Evolutionary conservation across 805 yeast genomes (phyloP), one percentile per base, ranked within the genome.

Genomic region (Nakazawaea ernobii): DNA sequence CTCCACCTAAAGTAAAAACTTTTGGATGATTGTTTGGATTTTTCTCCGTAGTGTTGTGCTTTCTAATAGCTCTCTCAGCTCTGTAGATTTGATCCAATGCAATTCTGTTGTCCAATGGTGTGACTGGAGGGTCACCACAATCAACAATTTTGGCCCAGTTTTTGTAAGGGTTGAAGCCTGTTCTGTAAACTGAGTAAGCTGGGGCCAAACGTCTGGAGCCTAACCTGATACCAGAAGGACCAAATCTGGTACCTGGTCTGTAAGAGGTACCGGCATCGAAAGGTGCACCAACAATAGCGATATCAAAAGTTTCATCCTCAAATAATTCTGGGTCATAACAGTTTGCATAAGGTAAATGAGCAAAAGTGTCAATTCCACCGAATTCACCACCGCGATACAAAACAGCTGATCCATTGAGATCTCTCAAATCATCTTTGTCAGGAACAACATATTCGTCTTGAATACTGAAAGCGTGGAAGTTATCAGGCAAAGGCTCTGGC

Each of bases 121-220:
- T 72, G 75, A 78, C 71, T 30, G 82, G 77, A 13, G 77, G 75
- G 56, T 79, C 84, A 4, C 84, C 84, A 58, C 84, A 79, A 55
- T 79, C 84, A 5, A 77, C 70, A 32, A 74, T 62, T 6, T 63
- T 59, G 28, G 68, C 55, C 44, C 65, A 61, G 4, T 66, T 53
- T 45, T 67, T 62, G 57, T 74, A 79, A 4, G 82, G 80, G 50
- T 77, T 67, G 32, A 55, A n/a, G n/a, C n/a, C n/a, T n/a, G 48
- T 4, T 55, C 54, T 13, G 66, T 62, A 35, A 74, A 57, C 43
- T 66, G 64, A 2, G 72, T 62, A 28, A 47, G n/a, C 75, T 79
- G 13, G 52, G 58, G 1, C 72, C 62, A 11, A 78, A 54, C 51
- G 84, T 59, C 52, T 62, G 4, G 78, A 68, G 0, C 68, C 72